Evolutionary conservation across 805 yeast genomes (phyloP).

Genomic region (Kockiozyma suomiensis): DNA sequence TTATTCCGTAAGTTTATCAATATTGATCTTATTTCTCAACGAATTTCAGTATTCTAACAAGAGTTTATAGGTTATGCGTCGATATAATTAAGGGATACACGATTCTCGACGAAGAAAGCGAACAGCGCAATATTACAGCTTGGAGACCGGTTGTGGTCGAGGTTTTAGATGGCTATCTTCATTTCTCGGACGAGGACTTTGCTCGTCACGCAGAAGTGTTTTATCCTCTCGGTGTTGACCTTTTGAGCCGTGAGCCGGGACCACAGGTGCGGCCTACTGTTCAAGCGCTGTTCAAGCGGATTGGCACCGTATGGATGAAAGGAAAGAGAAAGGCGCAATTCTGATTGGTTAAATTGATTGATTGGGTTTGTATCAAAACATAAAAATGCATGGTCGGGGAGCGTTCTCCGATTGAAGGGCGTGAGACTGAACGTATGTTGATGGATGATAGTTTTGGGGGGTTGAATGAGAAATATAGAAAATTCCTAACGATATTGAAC

Average conservation of each 20-base stretch:
- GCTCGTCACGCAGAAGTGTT: conserved; percentile 37
- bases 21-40: no score
- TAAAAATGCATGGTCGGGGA: no score
- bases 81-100: conserved; percentile 71
- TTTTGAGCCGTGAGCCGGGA: conserved; percentile 44
- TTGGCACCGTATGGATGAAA: conserved; percentile 53
- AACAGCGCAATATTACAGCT: conserved; percentile 74
- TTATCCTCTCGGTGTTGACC: conserved; percentile 40
- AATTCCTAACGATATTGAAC: neutral
- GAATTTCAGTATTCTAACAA: no score
- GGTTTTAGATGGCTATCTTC: conserved; percentile 78
- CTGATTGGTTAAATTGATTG: neutral
- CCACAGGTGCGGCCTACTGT: conserved; percentile 43
- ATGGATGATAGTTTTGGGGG: neutral
- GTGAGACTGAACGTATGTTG: neutral
- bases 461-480: neutral
- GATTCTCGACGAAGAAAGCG: conserved; percentile 68
- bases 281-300: conserved; percentile 46
- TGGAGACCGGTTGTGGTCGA: conserved; percentile 94
- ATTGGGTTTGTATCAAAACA: no score
- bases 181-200: conserved; percentile 61
- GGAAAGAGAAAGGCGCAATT: conserved; percentile 18
- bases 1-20: conserved; percentile 42
- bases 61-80: conserved; percentile 54
- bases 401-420: no score